Percentiles rank a stretch among this genome's conserved stretches.
Evolutionary conservation across 2,329 filamentous ascomycete species (phyloP).

Genomic region (Monilinia laxa): DNA sequence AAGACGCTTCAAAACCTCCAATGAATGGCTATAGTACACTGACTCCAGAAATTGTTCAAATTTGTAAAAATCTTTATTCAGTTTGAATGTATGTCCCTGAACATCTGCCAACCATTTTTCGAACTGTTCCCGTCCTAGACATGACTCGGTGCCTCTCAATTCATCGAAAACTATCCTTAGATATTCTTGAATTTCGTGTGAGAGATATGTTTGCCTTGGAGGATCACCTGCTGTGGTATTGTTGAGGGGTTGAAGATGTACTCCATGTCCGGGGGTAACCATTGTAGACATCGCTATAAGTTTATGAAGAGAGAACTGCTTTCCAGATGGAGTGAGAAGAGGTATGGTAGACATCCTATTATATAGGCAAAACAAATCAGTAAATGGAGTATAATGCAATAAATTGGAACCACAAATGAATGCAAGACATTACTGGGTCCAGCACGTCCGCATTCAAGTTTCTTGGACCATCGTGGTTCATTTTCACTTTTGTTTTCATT

Average conservation of each 20-base stretch:
- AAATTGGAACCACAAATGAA: conserved; percentile 15
- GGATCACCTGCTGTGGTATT: conserved; percentile 26
- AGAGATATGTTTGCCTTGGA: conserved; percentile 44
- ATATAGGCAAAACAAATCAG: conserved; percentile 6
- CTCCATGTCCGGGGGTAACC: conserved; percentile 34
- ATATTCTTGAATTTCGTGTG: conserved; percentile 50
- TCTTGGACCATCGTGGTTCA: not conserved
- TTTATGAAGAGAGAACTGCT: conserved; percentile 40
- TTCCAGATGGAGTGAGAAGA: conserved; percentile 34
- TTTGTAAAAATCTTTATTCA: conserved; percentile 37
- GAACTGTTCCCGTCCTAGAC: conserved; percentile 46
- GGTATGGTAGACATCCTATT: conserved; percentile 28
- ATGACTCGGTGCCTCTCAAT: conserved; percentile 42
- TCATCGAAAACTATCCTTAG: conserved; percentile 50
- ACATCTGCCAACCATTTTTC: conserved; percentile 50
- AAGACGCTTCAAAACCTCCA: conserved; percentile 34
- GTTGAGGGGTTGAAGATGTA: conserved; percentile 29
- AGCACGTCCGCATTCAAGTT: not conserved
- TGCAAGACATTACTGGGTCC: conserved; percentile 15
- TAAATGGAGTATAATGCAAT: conserved; percentile 5
- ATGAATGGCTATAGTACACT: conserved; percentile 35
- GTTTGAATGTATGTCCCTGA: conserved; percentile 43
- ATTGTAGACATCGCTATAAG: conserved; percentile 41
- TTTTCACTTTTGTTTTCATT: not conserved
- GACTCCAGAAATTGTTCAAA: conserved; percentile 40